These are phyloP conservation scores for Scalesia atractyloides DNA, from an alignment of 129 eudicot genomes.

Conservation along the genomic window DNA sequence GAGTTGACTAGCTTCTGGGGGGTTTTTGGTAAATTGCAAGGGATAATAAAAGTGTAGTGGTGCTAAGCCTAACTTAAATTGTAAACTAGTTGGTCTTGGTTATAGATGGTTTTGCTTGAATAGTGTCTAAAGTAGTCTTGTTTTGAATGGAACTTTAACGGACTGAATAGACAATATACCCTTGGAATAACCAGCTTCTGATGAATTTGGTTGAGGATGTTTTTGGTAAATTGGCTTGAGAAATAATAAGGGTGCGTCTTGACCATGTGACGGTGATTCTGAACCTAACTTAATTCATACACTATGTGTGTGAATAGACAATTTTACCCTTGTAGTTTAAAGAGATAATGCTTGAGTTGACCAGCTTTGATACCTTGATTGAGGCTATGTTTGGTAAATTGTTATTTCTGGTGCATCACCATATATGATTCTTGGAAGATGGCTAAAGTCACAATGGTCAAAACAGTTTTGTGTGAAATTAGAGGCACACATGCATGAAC, in stretches of 20 bases:
- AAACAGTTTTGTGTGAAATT: conserved; percentile 25
- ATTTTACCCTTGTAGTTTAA: conserved; percentile 12
- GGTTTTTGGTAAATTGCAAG: conserved; percentile 28
- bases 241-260: conserved; percentile 16
- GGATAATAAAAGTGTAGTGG: conserved; percentile 20
- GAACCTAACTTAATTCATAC: conserved; percentile 25
- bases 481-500: conserved; percentile 48
- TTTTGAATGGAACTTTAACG: conserved; percentile 23
- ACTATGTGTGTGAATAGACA: conserved; percentile 9
- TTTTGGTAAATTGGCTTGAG: conserved; percentile 18
- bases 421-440: background rate
- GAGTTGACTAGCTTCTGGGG: conserved; percentile 25
- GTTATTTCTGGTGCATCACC: background rate
- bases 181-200: conserved; percentile 9
- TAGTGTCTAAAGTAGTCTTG: conserved; percentile 29
- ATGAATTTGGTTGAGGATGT: conserved; percentile 9
- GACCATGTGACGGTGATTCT: conserved; percentile 15
- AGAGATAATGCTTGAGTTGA: conserved; percentile 4
- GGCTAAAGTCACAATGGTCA: conserved; percentile 30
- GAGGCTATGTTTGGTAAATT: conserved; percentile 19
- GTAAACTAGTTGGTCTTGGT: conserved; percentile 28
- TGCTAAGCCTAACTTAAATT: conserved; percentile 34
- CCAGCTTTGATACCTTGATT: background rate
- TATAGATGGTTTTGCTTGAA: conserved; percentile 30
- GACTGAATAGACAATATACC: conserved; percentile 31